Evolutionary conservation across 805 yeast genomes (phyloP).

Genomic region (Maudiozyma turicensis): DNA sequence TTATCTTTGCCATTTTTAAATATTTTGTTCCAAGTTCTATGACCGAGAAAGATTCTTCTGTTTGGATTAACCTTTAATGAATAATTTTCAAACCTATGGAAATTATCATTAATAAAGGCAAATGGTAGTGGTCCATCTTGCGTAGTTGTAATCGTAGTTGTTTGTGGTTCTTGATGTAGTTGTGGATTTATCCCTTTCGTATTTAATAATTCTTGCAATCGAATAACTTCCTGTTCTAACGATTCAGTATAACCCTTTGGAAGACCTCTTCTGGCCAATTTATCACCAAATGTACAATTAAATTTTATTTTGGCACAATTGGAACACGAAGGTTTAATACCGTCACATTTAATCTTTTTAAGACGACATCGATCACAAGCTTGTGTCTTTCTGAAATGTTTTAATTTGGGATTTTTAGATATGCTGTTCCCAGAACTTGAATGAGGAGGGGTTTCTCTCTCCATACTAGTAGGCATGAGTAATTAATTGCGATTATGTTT

Average conservation of each 20-base stretch:
- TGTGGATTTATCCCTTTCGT: neutral
- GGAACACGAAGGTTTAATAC: slow-evolving; percentile 44
- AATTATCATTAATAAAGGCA: slow-evolving; percentile 23
- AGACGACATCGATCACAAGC: slow-evolving; percentile 78
- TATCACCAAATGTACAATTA: slow-evolving; percentile 63
- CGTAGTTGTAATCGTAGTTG: neutral
- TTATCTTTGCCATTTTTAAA: neutral
- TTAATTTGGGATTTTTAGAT: neutral
- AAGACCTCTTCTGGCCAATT: slow-evolving; percentile 63
- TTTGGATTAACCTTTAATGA: slow-evolving; percentile 5
- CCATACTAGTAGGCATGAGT: no score
- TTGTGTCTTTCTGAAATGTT: slow-evolving; percentile 45
- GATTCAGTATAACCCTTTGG: slow-evolving; percentile 77
- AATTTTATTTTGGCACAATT: slow-evolving; percentile 58
- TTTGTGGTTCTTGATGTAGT: neutral
- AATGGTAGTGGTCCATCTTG: neutral
- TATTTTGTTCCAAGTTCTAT: slow-evolving; percentile 19
- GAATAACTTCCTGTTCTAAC: slow-evolving; percentile 51
- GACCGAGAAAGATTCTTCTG: slow-evolving; percentile 13
- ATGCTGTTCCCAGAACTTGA: no score
- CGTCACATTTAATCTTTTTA: slow-evolving; percentile 40
- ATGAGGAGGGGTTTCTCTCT: no score
- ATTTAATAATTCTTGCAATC: slow-evolving; percentile 38
- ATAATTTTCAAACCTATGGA: slow-evolving; percentile 17
- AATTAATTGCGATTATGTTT: no score